Evolutionary conservation across 2,329 filamentous ascomycete species (phyloP).

Genomic region (Metarhizium guizhouense): DNA sequence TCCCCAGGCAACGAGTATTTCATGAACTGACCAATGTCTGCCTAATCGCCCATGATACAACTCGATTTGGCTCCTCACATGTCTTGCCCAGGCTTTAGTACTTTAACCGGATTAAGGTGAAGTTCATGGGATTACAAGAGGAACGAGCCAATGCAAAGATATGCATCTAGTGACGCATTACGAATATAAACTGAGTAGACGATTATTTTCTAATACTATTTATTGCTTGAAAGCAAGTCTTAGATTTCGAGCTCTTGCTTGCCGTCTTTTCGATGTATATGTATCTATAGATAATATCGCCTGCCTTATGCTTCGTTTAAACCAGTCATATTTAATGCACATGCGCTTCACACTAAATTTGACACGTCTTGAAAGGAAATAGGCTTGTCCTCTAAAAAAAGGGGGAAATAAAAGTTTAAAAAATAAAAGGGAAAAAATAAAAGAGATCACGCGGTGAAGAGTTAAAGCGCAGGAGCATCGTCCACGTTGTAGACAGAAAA

Average conservation of each 20-base stretch:
- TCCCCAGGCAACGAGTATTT: too few species aligned
- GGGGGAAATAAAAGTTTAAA: neutral
- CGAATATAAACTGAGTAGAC: too few species aligned
- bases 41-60: too few species aligned
- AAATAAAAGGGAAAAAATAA: neutral
- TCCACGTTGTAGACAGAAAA: neutral
- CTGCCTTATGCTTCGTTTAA: neutral
- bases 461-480: neutral
- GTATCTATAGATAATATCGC: neutral
- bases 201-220: neutral
- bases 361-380: neutral
- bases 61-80: too few species aligned
- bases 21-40: too few species aligned
- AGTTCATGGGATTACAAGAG: too few species aligned
- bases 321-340: neutral
- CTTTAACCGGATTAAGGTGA: too few species aligned
- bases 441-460: neutral
- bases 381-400: neutral
- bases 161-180: too few species aligned
- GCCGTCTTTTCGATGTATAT: neutral
- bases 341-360: neutral
- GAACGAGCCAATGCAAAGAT: too few species aligned
- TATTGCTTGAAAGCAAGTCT: neutral
- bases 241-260: neutral
- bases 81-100: too few species aligned